Evolutionary conservation across 2,329 filamentous ascomycete species (phyloP).

Genomic region (Tolypocladium endophyticum): DNA sequence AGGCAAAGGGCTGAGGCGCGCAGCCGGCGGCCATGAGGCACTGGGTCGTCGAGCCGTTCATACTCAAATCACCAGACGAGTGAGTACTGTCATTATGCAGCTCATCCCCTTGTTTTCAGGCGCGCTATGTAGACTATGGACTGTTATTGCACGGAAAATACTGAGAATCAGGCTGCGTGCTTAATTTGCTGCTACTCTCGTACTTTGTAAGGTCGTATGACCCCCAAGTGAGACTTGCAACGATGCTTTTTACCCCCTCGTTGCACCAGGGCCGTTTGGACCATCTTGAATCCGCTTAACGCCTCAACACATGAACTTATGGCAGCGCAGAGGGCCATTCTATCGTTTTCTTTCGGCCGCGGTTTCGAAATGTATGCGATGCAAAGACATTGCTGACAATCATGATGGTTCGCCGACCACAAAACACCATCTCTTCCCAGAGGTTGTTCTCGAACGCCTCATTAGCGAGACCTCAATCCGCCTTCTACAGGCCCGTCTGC

Average conservation of each 20-base stretch:
- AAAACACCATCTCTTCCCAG: background rate
- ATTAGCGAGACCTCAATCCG: background rate
- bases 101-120: background rate
- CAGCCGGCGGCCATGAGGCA: background rate
- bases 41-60: no score
- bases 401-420: background rate
- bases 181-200: background rate
- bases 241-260: background rate
- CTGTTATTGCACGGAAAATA: background rate
- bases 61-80: background rate
- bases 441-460: background rate
- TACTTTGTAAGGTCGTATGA: background rate
- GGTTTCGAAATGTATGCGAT: background rate
- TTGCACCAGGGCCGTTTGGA: background rate
- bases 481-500: background rate
- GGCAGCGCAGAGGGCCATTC: background rate
- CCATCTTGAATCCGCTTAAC: background rate
- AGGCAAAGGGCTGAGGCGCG: conserved; percentile 30
- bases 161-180: background rate
- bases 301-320: background rate
- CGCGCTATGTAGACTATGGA: background rate
- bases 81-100: background rate
- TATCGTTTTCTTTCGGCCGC: background rate
- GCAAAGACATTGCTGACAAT: background rate
- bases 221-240: background rate